Percentiles rank a stretch among this genome's conserved stretches.
phyloP scores from a whole-genome alignment of 805 yeast genomes.

The Grigorovia yakushimaensis region DNA sequence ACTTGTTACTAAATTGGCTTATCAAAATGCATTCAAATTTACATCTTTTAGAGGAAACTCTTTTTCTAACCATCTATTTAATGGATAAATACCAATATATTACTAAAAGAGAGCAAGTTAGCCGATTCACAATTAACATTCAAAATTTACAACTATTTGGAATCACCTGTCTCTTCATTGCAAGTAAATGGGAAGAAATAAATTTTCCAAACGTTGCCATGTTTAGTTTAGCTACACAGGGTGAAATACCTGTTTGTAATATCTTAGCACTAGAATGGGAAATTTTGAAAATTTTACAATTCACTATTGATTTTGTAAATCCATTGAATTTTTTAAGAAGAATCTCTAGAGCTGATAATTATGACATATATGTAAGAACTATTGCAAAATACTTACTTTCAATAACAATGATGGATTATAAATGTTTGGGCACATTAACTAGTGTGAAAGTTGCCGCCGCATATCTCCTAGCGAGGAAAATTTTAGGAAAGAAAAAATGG shows the following conservation, averaged over 20 bases:
- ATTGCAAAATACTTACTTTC: conserved; percentile 79
- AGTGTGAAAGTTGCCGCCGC: conserved; percentile 72
- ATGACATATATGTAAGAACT: conserved; percentile 78
- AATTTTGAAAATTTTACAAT: conserved; percentile 59
- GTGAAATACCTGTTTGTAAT: conserved; percentile 67
- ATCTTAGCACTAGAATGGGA: conserved; percentile 73
- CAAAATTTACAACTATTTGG: conserved; percentile 77
- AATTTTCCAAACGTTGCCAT: conserved; percentile 76
- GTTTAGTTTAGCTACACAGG: conserved; percentile 75
- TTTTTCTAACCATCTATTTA: conserved; percentile 68
- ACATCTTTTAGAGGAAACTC: conserved; percentile 73
- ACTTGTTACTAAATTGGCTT: conserved; percentile 82
- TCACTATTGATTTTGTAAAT: conserved; percentile 73
- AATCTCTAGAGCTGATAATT: conserved; percentile 85
- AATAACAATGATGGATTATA: conserved; percentile 64
- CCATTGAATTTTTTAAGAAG: conserved; percentile 87
- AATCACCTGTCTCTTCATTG: conserved; percentile 72
- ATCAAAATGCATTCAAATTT: conserved; percentile 77
- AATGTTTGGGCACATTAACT: conserved; percentile 66
- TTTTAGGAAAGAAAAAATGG: conserved; percentile 66
- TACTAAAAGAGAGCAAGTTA: conserved; percentile 23
- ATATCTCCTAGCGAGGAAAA: conserved; percentile 71
- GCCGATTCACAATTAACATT: conserved; percentile 51
- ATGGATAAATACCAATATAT: conserved; percentile 57
- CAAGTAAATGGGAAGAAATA: conserved; percentile 87